Conservation (phyloP, 2,329 filamentous ascomycete genomes). For the Fusarium secorum region DNA sequence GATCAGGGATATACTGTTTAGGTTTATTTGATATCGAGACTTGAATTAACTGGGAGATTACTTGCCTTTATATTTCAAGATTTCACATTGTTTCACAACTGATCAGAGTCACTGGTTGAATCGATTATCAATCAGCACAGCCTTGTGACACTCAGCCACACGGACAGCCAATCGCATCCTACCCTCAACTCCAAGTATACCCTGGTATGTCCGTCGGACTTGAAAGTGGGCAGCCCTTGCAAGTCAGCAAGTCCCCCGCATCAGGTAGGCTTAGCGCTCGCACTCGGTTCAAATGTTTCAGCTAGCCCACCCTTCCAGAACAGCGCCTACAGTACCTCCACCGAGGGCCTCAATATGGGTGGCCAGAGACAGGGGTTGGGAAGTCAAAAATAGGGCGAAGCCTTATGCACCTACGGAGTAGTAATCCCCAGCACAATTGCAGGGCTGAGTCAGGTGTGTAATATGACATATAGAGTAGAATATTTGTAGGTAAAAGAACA, state of each 20-base stretch:
- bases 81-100: accelerated
- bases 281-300: neutral
- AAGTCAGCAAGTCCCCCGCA: neutral
- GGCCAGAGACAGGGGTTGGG: neutral
- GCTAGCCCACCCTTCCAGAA: neutral
- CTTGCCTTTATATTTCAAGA: neutral
- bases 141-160: neutral
- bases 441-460: neutral
- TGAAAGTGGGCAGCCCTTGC: neutral
- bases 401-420: neutral
- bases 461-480: neutral
- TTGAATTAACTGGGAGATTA: accelerated
- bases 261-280: neutral
- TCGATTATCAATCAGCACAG: neutral
- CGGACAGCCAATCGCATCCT: neutral
- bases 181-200: neutral
- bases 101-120: accelerated
- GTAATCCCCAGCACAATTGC: neutral
- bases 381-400: neutral
- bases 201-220: neutral
- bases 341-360: neutral
- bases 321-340: neutral
- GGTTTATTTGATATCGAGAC: accelerated
- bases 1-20: accelerated
- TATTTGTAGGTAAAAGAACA: neutral